phyloP scores from a whole-genome alignment of 257 asterid species.

The Handroanthus guayacan region DNA sequence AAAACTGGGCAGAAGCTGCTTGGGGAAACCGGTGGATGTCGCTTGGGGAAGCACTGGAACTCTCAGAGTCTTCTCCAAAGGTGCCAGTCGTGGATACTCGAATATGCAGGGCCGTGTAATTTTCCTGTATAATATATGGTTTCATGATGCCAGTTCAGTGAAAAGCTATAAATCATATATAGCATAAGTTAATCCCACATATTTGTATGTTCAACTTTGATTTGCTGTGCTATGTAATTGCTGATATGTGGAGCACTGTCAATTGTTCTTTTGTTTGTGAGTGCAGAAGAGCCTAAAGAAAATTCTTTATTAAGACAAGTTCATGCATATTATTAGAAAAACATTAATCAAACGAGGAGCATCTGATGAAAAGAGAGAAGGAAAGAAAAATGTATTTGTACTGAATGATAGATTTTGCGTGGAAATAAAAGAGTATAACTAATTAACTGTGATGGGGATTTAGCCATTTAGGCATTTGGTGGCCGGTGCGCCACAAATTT shows the following conservation, averaged over 20 bases:
- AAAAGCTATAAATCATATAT: conserved; percentile 12
- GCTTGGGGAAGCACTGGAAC: conserved; percentile 69
- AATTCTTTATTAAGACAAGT: too few species aligned
- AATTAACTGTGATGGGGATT: too few species aligned
- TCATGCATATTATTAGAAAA: too few species aligned
- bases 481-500: too few species aligned
- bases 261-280: too few species aligned
- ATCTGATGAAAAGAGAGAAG: too few species aligned
- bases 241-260: background rate
- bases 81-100: conserved; percentile 75
- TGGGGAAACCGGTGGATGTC: conserved; percentile 78
- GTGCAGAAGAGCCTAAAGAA: too few species aligned
- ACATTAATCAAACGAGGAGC: too few species aligned
- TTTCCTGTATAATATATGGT: conserved; percentile 10
- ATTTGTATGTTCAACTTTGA: background rate
- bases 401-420: too few species aligned
- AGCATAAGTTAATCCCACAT: background rate
- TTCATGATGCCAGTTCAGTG: background rate
- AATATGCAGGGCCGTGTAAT: conserved; percentile 69
- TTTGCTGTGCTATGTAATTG: background rate
- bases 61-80: conserved; percentile 55
- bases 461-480: too few species aligned
- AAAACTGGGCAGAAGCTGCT: conserved; percentile 66
- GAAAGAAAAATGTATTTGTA: too few species aligned
- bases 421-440: too few species aligned